Base-by-base conservation (phyloP, 306 rosid species). In the Sesbania bispinosa region DNA sequence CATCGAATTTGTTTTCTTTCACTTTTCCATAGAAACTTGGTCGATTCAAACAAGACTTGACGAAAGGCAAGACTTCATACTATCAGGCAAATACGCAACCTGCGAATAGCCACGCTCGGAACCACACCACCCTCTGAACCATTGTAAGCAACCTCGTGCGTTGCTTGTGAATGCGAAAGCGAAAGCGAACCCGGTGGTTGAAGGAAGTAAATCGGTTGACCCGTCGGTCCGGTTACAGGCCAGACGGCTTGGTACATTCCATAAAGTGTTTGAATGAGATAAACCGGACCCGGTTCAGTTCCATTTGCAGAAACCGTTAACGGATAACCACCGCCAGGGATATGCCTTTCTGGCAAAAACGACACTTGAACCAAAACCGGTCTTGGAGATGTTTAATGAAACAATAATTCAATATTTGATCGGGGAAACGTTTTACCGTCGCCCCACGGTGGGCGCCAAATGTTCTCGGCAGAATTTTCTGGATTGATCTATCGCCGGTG, bases 191-290 rank as follows among this genome's bases (percentile, higher is more conserved):
- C 59, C 7, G 80, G 80, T 5, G 80, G 29, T 33, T 23, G 70
- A 48, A 73, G 20, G 0, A 77, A 41, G 61, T 77, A 77, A 50
- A 77, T 51, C 51, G 81, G 76, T 23, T 62, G 96, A 41, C 90
- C 86, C 0, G 80, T 73, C 0, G 89, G 89, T 50, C 89, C 85
- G 0, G 78, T 75, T 15, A 78, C 65, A 6, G 86, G 88, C 51
- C 86, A 77, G 8, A 87, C 60, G 1, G 96, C 90, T 57, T 93
- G 98, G 45, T 73, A 87, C 1, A 88, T 43, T 4, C 93, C 97
- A 0, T 78, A 59, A 1, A 84, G 85, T 0, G 93, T 87, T 18
- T 76, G 82, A 51, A 93, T 70, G 61, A 87, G 63, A 80, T 87
- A 93, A 39, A 93, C 80, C n/a, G 85, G 92, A 35, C 72, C 80